Conservation (phyloP, 176 grass and related monocot species). For the Phoenix dactylifera region DNA sequence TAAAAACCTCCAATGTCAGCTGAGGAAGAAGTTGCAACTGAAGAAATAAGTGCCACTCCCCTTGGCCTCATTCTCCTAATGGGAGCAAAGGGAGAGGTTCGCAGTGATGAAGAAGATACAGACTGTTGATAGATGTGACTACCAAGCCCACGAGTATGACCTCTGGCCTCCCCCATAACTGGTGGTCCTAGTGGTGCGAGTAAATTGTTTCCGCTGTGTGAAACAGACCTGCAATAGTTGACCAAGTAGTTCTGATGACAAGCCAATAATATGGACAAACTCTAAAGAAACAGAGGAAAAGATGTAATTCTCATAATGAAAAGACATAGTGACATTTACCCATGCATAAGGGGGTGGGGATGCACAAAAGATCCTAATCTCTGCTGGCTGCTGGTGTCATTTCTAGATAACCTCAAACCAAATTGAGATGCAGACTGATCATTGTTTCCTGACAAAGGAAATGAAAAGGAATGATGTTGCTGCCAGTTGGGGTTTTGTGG, state of each 20-base stretch:
- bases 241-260: background rate
- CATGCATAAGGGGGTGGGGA: constrained; percentile 52
- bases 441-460: constrained; percentile 55
- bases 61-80: constrained; percentile 64
- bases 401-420: constrained; percentile 52
- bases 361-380: constrained; percentile 61
- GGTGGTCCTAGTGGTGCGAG: constrained; percentile 41
- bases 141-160: constrained; percentile 43
- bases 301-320: no score
- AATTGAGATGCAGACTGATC: constrained; percentile 50
- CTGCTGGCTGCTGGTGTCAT: constrained; percentile 51
- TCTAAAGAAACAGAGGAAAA: no score
- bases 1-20: constrained; percentile 42
- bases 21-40: constrained; percentile 47
- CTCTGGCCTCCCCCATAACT: constrained; percentile 51
- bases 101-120: constrained; percentile 36
- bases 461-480: constrained; percentile 43
- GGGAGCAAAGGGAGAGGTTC: constrained; percentile 35
- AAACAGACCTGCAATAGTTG: constrained; percentile 30
- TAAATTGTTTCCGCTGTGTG: constrained; percentile 55
- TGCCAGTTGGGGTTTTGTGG: constrained; percentile 60
- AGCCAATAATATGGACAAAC: no score
- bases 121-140: constrained; percentile 55
- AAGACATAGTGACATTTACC: constrained; percentile 29
- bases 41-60: constrained; percentile 65